Evolutionary conservation across 805 yeast species (phyloP).

Genomic region (Torulaspora quercuum): DNA sequence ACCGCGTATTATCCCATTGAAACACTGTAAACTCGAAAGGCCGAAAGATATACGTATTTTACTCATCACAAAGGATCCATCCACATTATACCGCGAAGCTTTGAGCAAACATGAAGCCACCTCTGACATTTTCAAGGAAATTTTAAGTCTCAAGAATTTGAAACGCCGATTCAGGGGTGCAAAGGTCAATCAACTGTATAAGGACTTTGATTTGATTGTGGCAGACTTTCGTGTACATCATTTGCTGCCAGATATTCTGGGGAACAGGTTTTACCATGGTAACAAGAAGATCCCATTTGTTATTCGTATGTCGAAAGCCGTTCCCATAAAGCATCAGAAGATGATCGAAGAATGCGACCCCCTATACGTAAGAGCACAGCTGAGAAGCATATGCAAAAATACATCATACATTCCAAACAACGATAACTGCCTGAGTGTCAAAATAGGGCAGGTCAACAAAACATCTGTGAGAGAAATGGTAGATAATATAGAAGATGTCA

Average conservation of each 20-base stretch:
- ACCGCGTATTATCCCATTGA: constrained; percentile 59
- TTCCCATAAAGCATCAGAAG: constrained; percentile 39
- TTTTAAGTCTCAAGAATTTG: constrained; percentile 56
- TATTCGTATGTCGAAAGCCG: constrained; percentile 50
- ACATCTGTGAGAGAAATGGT: constrained; percentile 29
- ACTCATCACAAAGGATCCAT: constrained; percentile 72
- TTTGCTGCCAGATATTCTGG: constrained; percentile 55
- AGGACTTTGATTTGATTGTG: constrained; percentile 63
- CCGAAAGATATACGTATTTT: constrained; percentile 50
- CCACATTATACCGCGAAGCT: constrained; percentile 50
- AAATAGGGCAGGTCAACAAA: constrained; percentile 46
- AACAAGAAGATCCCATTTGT: constrained; percentile 66
- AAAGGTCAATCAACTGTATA: constrained; percentile 46
- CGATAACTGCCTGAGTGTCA: constrained; percentile 59
- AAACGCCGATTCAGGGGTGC: constrained; percentile 46
- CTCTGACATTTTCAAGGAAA: constrained; percentile 57
- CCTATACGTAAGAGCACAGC: constrained; percentile 58
- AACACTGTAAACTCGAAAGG: constrained; percentile 46
- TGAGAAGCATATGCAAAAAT: constrained; percentile 60
- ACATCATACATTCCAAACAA: constrained; percentile 59
- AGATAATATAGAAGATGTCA: constrained; percentile 32
- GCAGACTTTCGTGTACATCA: constrained; percentile 68
- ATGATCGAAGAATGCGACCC: constrained; percentile 64
- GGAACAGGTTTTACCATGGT: constrained; percentile 57
- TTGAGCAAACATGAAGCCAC: constrained; percentile 52